Conservation (phyloP, 2,329 filamentous ascomycete species). For the Ceratocystiopsis sp. region DNA sequence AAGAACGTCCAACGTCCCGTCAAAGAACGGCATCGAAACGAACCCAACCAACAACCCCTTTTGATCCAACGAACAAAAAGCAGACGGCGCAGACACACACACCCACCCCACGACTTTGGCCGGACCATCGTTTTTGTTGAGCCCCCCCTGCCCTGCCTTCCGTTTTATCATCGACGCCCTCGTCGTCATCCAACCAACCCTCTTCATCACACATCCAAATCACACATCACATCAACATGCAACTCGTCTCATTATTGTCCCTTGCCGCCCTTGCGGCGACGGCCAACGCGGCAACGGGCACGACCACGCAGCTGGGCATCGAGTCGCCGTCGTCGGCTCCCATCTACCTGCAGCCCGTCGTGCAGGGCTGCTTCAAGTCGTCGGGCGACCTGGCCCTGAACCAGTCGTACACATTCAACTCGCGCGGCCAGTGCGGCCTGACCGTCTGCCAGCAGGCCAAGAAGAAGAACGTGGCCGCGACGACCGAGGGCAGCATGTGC, state of each 20-base stretch:
- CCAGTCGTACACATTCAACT: conserved; percentile 16
- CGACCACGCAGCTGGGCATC: conserved; percentile 9
- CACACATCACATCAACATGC: conserved; percentile 5
- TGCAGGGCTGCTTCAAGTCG: conserved; percentile 34
- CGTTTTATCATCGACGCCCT: too few relatives aligned
- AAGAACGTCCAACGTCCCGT: not conserved
- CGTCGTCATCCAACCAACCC: not conserved
- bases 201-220: not conserved
- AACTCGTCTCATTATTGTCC: conserved; percentile 6
- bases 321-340: conserved; percentile 24
- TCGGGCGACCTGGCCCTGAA: conserved; percentile 20
- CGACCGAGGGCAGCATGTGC: conserved; percentile 46
- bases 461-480: conserved; percentile 41
- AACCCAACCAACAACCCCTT: too few relatives aligned
- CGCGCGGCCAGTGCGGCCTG: conserved; percentile 25
- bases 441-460: conserved; percentile 24
- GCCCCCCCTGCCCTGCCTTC: too few relatives aligned
- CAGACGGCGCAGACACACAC: too few relatives aligned
- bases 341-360: conserved; percentile 19
- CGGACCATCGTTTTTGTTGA: too few relatives aligned
- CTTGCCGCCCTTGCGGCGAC: conserved; percentile 5
- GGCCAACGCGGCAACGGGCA: conserved; percentile 1
- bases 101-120: too few relatives aligned
- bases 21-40: not conserved
- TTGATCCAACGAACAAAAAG: too few relatives aligned